Evolutionary conservation across 352 stramenopile genomes (phyloP).

Genomic region (Blastocystis sp.): DNA sequence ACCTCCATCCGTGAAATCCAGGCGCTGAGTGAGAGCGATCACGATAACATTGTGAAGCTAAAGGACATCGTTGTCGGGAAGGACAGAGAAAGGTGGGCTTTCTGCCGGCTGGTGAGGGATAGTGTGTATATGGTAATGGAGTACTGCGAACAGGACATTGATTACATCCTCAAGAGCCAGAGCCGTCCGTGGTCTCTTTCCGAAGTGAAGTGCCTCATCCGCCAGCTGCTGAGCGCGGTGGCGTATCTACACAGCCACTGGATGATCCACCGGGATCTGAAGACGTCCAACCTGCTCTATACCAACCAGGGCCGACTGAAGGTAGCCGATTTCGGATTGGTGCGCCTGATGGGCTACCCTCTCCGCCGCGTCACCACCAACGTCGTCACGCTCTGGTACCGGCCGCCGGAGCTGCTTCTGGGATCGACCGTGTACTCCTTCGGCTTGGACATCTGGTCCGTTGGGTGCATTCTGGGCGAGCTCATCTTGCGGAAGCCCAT

Average conservation of each 20-base stretch:
- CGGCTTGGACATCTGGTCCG: constrained; percentile 64
- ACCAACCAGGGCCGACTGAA: constrained; percentile 66
- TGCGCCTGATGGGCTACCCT: constrained; percentile 51
- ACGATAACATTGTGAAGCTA: constrained; percentile 66
- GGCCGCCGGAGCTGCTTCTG: constrained; percentile 50
- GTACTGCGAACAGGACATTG: constrained; percentile 69
- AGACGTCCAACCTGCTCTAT: constrained; percentile 67
- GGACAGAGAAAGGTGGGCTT: constrained; percentile 26
- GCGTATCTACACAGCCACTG: constrained; percentile 52
- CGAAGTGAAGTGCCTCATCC: constrained; percentile 67
- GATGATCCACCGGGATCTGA: constrained; percentile 69
- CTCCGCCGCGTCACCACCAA: constrained; percentile 48
- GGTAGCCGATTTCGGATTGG: constrained; percentile 62
- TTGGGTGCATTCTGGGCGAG: constrained; percentile 68
- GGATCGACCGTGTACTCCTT: constrained; percentile 54
- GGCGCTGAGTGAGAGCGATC: constrained; percentile 23
- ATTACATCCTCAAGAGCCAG: constrained; percentile 63
- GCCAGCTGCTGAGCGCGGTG: constrained; percentile 47
- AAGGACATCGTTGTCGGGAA: constrained; percentile 68
- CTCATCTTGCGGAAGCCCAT: constrained; percentile 45
- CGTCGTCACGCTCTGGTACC: constrained; percentile 69
- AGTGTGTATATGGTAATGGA: constrained; percentile 71
- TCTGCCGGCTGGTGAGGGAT: neutral
- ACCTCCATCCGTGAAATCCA: constrained; percentile 69
- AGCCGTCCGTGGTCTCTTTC: constrained; percentile 47